These are phyloP conservation scores for Auricularia auricula-judae DNA, from an alignment of 768 basidiomycete genomes.

Conservation along the genomic window DNA sequence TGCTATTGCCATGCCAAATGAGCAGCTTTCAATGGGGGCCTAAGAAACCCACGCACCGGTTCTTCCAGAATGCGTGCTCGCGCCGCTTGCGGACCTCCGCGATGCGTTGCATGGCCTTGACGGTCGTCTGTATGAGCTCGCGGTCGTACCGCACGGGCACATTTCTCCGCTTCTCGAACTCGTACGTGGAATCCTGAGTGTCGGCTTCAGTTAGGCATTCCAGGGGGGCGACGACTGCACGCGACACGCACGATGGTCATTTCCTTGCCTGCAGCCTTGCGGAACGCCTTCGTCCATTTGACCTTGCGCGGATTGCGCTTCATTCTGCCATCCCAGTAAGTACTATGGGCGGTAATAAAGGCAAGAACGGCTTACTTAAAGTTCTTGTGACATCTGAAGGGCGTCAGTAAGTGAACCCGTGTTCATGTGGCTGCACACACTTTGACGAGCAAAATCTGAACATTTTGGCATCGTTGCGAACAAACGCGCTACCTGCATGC, in stretches of 20 bases:
- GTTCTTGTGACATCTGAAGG: slow-evolving; percentile 87
- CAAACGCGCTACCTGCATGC: slow-evolving; percentile 73
- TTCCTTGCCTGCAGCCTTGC: slow-evolving; percentile 97
- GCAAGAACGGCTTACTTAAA: slow-evolving; percentile 66
- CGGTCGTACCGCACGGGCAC: slow-evolving; percentile 95
- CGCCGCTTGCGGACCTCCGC: slow-evolving; percentile 84
- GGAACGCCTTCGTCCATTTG: slow-evolving; percentile 98
- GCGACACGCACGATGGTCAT: slow-evolving; percentile 80
- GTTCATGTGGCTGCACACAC: slow-evolving; percentile 32
- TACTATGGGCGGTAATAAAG: not conserved
- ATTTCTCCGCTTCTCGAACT: slow-evolving; percentile 98
- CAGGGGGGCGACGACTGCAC: not conserved
- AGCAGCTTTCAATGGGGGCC: not conserved
- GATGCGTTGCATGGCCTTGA: slow-evolving; percentile 93
- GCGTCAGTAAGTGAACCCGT: slow-evolving; percentile 3
- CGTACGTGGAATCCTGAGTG: slow-evolving; percentile 87
- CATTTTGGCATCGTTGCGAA: slow-evolving; percentile 95
- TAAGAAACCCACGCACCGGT: slow-evolving; percentile 38
- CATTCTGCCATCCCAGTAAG: slow-evolving; percentile 48
- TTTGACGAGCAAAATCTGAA: slow-evolving; percentile 98
- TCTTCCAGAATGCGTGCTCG: slow-evolving; percentile 94
- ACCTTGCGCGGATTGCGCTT: slow-evolving; percentile 99
- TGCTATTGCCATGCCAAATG: slow-evolving; percentile 35
- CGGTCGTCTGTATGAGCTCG: slow-evolving; percentile 81
- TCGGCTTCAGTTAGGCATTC: no score